phyloP scores from a whole-genome alignment of 257 asterid genomes.

The Henckelia pumila region DNA sequence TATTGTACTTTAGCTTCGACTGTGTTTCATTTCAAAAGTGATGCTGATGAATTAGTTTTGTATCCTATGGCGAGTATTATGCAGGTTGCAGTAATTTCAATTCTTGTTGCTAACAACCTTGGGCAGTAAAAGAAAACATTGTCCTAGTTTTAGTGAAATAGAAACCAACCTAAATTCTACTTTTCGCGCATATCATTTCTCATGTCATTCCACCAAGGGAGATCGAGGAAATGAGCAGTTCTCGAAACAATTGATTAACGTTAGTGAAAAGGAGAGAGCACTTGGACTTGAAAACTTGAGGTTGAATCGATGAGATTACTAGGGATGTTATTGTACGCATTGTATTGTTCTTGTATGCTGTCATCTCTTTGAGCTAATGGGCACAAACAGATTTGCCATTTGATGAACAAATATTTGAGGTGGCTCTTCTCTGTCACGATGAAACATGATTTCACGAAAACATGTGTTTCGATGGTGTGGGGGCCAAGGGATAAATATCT shows the following conservation, averaged over 20 bases:
- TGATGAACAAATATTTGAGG: conserved; percentile 61
- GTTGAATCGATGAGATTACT: background rate
- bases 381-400: conserved; percentile 25
- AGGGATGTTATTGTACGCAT: no score
- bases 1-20: no score
- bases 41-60: no score
- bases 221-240: background rate
- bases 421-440: conserved; percentile 54
- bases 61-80: no score
- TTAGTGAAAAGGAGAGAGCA: background rate
- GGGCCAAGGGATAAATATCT: no score
- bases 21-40: no score
- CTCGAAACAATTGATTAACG: background rate
- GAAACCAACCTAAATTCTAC: background rate
- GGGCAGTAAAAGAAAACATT: no score
- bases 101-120: no score
- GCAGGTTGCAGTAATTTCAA: no score
- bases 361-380: conserved; percentile 27
- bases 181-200: background rate
- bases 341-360: background rate
- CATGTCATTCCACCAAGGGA: background rate
- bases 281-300: background rate
- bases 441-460: no score
- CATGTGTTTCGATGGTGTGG: no score
- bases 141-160: background rate